Evolutionary conservation across 805 yeast genomes (phyloP).

Genomic region (Tetrapisispora arboricola): DNA sequence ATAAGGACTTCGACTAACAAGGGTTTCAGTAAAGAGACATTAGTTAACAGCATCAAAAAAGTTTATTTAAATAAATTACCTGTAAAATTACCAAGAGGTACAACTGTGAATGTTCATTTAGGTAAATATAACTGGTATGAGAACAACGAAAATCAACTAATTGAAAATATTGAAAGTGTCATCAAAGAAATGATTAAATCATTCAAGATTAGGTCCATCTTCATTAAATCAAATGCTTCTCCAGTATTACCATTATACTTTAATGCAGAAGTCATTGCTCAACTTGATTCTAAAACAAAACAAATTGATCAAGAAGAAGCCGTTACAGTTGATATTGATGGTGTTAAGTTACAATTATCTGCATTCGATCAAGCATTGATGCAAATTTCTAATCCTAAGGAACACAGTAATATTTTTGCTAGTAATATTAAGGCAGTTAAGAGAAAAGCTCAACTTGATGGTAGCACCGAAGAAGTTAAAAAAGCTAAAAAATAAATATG

Average conservation of each 20-base stretch:
- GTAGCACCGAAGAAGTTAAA: conserved; percentile 6
- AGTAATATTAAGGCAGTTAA: conserved; percentile 39
- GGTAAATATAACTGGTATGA: conserved; percentile 42
- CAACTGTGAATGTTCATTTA: conserved; percentile 50
- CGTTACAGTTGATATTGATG: conserved; percentile 24
- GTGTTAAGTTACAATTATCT: conserved; percentile 38
- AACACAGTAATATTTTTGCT: conserved; percentile 49
- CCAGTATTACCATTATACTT: conserved; percentile 81
- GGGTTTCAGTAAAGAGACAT: conserved; percentile 37
- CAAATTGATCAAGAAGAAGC: conserved; percentile 16
- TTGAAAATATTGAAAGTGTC: conserved; percentile 51
- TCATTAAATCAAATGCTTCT: conserved; percentile 57
- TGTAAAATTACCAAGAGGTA: conserved; percentile 64
- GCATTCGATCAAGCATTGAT: conserved; percentile 67
- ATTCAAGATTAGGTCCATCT: conserved; percentile 44
- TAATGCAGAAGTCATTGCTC: conserved; percentile 39
- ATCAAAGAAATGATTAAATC: conserved; percentile 35
- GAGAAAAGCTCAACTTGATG: conserved; percentile 11
- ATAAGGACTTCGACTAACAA: conserved; percentile 34
- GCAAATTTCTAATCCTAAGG: conserved; percentile 75
- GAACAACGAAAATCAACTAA: conserved; percentile 36
- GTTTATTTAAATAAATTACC: conserved; percentile 45
- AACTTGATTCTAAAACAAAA: conserved; percentile 26
- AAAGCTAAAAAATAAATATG: conserved; percentile 17
- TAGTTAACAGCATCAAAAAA: conserved; percentile 49